Evolutionary conservation across 768 basidiomycete species (phyloP).

Genomic region (Trichaptum fuscoviolaceum): DNA sequence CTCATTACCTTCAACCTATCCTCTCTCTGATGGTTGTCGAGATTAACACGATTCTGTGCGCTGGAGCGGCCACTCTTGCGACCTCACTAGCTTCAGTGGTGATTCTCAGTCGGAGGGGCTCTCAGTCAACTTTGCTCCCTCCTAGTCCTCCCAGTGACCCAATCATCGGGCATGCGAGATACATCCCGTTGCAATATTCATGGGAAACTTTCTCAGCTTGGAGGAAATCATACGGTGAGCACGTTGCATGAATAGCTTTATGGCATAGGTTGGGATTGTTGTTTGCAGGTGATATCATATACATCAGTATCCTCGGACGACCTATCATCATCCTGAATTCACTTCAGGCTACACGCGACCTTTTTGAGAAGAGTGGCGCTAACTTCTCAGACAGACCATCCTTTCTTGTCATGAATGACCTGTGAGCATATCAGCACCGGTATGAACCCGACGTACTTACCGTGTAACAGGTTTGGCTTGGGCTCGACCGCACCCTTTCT

Average conservation of each 20-base stretch:
- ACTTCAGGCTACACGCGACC: constrained; percentile 24
- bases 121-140: constrained; percentile 13
- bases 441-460: too few relatives aligned
- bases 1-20: not conserved
- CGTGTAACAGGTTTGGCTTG: constrained; percentile 16
- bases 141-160: constrained; percentile 27
- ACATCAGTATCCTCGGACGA: constrained; percentile 23
- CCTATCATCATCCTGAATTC: constrained; percentile 29
- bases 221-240: constrained; percentile 23
- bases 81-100: not conserved
- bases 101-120: not conserved
- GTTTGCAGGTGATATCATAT: constrained; percentile 26
- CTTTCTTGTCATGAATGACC: constrained; percentile 13
- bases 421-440: not conserved
- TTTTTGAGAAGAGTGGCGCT: constrained; percentile 27
- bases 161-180: constrained; percentile 26
- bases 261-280: not conserved
- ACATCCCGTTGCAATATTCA: constrained; percentile 20
- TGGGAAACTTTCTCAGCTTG: constrained; percentile 22
- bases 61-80: not conserved
- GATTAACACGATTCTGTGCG: not conserved
- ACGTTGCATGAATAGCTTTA: not conserved
- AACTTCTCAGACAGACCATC: constrained; percentile 30
- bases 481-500: constrained; percentile 15
- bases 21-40: not conserved